Evolutionary conservation across 352 stramenopile species (phyloP), one percentile per base, ranked within the genome.

Genomic region (Pythium brachiatum): DNA sequence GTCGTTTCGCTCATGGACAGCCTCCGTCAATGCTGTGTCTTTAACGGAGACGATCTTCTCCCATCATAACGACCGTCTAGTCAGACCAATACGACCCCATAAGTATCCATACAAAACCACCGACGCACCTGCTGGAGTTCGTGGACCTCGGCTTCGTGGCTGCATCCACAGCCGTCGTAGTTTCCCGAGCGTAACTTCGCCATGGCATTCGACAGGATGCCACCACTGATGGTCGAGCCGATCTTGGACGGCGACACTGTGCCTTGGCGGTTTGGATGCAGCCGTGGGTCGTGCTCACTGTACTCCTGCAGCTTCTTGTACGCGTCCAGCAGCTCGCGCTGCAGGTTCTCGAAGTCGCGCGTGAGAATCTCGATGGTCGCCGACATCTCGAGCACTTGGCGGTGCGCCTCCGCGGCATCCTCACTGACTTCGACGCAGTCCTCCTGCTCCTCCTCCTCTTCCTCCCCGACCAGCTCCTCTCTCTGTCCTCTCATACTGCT

Each of bases 371-470:
- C 80, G 31, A 89, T 86, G 27, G 78, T 82, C 39, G 53, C 47
- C n/a, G 76, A 76, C 78, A 89, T 89, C 44, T 75, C 74, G 18
- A 89, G 68, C 58, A 89, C 78, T 60, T 89, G 78, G 18, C 73
- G 74, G 54, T 89, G 80, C 11, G 71, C 78, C 25, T 83, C 70
- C 27, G 82, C 57, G 39, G 77, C 69, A 21, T 73, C 63, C 7
- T 68, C 61, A 39, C 58, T 61, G 53, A 72, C 27, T 8, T 63
- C 27, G 20, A 62, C 27, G 0, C 38, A 2, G 8, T 46, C 27
- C 3, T 53, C 43, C 9, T 69, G 38, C 7, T 53, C 52, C 25
- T 50, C 48, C 1, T 47, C 31, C 36, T 62, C 31, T 20, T 66
- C 57, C 23, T 64, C 38, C 36, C 58, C 34, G 8, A 58, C 57